Evolutionary conservation across 208 protist species (phyloP), one percentile per base, ranked within the genome.

Genomic region (Giardia muris): DNA sequence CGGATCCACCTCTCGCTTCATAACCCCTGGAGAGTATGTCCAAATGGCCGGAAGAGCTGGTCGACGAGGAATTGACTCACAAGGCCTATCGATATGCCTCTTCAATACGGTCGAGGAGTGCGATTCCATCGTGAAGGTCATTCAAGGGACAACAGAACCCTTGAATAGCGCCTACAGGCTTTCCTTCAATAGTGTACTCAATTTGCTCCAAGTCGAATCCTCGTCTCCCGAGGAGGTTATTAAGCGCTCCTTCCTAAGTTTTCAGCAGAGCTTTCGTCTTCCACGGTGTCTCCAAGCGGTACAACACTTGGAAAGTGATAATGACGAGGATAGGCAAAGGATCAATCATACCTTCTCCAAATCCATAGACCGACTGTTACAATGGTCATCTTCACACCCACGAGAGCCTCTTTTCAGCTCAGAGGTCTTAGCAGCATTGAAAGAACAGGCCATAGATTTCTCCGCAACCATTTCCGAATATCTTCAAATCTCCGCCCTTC

Each of bases 21-120:
- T 99, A 1, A 96, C 95, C 0, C 95, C 96, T 0, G 98, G 98
- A 47, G 98, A 99, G 95, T 99, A 99, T 94, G 99, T 99, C 93
- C 98, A 99, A 94, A 99, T 99, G 99, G 97, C 95, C 47, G 98
- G 99, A n/a, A 96, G 99, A 92, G 99, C 99, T 4, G 98, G 99
- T 47, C 95, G 99, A 87, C 97, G 99, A 95, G 98, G 98, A n/a
- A 94, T 99, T 19, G 98, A 99, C 93, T 96, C 97, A 46, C 95
- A 98, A 0, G 98, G 98, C 76, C 97, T 99, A 45, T 97, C 99
- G 42, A 99, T 99, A 87, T 94, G 98, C 39, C 98, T 99, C 96
- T n/a, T 90, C 22, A 46, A 44, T 46, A 19, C 86, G 2, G 39
- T 3, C 2, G 47, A 94, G 46, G 76, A 92, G 1, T 46, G 67